These are phyloP conservation scores for Colletotrichum caudatum DNA, from an alignment of 2,329 filamentous ascomycete species.

Conservation along the genomic window DNA sequence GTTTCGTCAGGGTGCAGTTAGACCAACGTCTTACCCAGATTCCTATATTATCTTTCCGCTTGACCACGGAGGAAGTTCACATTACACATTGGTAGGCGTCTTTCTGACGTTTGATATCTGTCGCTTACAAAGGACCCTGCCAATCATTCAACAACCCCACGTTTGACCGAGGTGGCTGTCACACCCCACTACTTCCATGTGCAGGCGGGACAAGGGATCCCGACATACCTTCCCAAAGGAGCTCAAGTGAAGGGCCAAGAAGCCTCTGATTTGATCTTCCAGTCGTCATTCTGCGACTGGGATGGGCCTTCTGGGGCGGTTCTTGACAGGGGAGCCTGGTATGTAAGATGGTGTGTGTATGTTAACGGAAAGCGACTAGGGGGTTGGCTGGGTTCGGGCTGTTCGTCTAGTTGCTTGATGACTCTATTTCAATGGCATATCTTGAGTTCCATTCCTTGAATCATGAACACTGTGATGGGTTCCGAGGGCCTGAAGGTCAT, in stretches of 20 bases:
- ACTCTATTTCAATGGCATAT: slow-evolving; percentile 20
- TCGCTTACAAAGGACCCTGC: neutral
- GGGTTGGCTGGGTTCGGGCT: neutral
- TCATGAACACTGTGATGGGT: neutral
- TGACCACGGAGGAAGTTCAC: neutral
- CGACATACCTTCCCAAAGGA: slow-evolving; percentile 16
- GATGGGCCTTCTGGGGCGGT: neutral
- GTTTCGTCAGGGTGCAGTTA: neutral
- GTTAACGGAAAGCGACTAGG: neutral
- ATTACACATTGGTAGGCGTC: too few relatives aligned
- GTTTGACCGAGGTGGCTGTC: slow-evolving; percentile 13
- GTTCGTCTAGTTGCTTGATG: neutral
- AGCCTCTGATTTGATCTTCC: neutral
- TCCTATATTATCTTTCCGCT: too few relatives aligned
- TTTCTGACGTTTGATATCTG: neutral
- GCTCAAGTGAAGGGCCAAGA: neutral
- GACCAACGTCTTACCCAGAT: neutral
- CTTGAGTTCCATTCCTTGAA: neutral
- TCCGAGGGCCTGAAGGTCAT: neutral
- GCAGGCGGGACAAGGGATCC: slow-evolving; percentile 18
- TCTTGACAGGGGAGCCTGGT: neutral
- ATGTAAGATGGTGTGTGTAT: neutral
- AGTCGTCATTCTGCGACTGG: neutral
- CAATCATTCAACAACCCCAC: slow-evolving; percentile 12
- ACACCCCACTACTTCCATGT: slow-evolving; percentile 21